phyloP scores from a whole-genome alignment of 176 grass and related monocot genomes.

The Eremochloa ophiuroides region DNA sequence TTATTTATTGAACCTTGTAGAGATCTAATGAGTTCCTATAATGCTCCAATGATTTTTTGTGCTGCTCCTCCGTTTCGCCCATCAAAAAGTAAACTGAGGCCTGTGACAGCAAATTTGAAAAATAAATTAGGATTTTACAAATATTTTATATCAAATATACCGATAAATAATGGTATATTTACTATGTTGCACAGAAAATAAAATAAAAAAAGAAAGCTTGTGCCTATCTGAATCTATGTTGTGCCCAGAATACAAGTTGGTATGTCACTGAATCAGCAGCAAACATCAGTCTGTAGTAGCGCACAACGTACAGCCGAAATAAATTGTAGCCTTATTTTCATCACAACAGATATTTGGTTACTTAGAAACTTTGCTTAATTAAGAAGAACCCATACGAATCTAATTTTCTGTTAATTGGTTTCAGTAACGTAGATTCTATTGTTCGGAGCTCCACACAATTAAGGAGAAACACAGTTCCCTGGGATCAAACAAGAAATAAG shows the following conservation, averaged over 20 bases:
- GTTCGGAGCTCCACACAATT: neutral
- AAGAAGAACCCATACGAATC: neutral
- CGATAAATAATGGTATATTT: neutral
- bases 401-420: neutral
- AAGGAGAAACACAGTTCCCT: neutral
- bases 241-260: neutral
- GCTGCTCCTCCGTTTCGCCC: conserved; percentile 71
- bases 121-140: neutral
- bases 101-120: conserved; percentile 37
- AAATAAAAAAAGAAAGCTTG: neutral
- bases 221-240: neutral
- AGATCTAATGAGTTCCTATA: conserved; percentile 77
- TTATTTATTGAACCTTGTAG: conserved; percentile 59
- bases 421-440: neutral
- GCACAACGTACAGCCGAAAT: neutral
- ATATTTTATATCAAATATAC: conserved; percentile 20
- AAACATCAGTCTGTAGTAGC: neutral
- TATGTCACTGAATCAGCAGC: neutral
- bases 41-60: conserved; percentile 77
- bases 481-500: neutral
- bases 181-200: neutral
- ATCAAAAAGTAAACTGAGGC: conserved; percentile 90
- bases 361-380: neutral
- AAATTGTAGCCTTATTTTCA: neutral
- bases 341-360: neutral